Conservation (phyloP, 306 rosid genomes). For the Pueraria montana region DNA sequence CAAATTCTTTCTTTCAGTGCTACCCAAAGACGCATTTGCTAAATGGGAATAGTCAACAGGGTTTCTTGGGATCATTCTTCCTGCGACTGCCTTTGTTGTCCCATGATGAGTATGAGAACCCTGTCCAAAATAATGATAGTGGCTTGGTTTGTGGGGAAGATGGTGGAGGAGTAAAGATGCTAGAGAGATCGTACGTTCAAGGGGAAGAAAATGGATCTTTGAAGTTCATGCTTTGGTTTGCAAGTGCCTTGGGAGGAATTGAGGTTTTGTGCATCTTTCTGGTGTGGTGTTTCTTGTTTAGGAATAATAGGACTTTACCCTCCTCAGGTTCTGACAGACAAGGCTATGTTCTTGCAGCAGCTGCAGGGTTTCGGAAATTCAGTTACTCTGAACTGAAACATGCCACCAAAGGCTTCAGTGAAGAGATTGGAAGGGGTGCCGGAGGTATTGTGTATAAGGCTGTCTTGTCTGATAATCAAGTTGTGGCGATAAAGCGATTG, state of each 20-base stretch:
- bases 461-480: conserved; percentile 5
- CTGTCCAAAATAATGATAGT: not conserved
- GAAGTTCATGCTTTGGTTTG: conserved; percentile 41
- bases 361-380: conserved; percentile 24
- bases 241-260: conserved; percentile 40
- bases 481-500: conserved; percentile 14
- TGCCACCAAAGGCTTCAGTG: conserved; percentile 31
- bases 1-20: not conserved
- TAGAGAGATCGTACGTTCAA: not conserved
- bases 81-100: conserved; percentile 13
- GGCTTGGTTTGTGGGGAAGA: not conserved
- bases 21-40: conserved; percentile 22
- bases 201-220: conserved; percentile 7
- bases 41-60: not conserved
- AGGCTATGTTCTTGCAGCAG: conserved; percentile 34
- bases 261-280: conserved; percentile 18
- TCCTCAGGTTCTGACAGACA: not conserved
- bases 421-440: conserved; percentile 45
- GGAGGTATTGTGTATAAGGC: conserved; percentile 42
- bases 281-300: conserved; percentile 34
- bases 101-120: not conserved
- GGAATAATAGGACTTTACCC: not conserved
- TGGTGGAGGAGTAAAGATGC: not conserved
- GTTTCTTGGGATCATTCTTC: not conserved
- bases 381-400: conserved; percentile 37